These are phyloP conservation scores for Fusarium caatingaense DNA, from an alignment of 2,329 filamentous ascomycete species.

Conservation along the genomic window DNA sequence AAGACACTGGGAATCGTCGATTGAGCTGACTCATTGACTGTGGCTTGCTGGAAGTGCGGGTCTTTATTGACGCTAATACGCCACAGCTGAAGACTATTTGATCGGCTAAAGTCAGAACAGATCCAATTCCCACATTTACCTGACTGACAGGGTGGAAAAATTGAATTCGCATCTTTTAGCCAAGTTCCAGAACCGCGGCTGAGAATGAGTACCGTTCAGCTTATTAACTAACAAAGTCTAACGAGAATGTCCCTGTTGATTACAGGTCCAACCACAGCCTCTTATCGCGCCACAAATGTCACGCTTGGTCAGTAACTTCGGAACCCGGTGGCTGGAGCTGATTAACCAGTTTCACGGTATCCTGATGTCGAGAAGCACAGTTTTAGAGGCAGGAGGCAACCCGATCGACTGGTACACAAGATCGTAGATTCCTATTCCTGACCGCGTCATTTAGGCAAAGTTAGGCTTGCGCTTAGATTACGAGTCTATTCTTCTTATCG, in stretches of 20 bases:
- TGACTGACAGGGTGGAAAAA: background rate
- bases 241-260: background rate
- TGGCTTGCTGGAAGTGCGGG: background rate
- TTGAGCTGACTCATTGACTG: background rate
- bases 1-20: background rate
- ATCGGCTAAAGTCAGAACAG: background rate
- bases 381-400: background rate
- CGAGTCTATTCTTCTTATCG: background rate
- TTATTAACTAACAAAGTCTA: background rate
- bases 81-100: constrained; percentile 7
- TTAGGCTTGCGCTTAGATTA: background rate
- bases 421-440: background rate
- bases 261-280: background rate
- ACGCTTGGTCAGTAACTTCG: background rate
- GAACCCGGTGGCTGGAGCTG: background rate
- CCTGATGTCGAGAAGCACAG: no score
- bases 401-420: background rate
- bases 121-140: background rate
- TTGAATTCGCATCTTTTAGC: background rate
- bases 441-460: background rate
- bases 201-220: background rate
- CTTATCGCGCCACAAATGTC: background rate
- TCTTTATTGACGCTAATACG: background rate
- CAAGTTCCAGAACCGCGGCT: background rate
- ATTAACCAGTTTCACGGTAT: background rate